Base-by-base conservation (phyloP, 73 alveolate species). In the Paramecium sonneborni region DNA sequence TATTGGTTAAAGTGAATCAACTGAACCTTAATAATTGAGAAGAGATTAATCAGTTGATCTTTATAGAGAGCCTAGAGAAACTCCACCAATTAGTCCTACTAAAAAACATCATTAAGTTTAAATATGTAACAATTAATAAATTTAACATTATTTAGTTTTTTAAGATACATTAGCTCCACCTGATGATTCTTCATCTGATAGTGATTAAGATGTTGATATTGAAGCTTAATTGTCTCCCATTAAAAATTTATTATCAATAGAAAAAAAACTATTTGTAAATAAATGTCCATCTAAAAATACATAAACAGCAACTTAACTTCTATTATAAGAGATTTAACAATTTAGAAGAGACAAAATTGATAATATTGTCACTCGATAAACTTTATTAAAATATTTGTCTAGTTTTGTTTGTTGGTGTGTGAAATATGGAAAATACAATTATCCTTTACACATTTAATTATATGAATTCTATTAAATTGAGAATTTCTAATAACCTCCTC, bases 361-460 rank as follows among this genome's bases (percentile, higher is more conserved):
- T 20, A 44, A 44, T 46, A 23, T 79, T 1, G 44, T 39, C 6
- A 79, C 44, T 6, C 4, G 44, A 21, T 11, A 30, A 79, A 79
- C 90, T 2, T n/a, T 79, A 24, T 12, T 41, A 41, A 43, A 23
- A 46, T 39, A 79, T 30, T 23, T 43, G 11, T 30, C 55, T 43
- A 41, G 41, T 38, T 79, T 79, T 44, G 90, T 79, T 5, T 38
- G 74, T 24, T 79, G 90, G 90, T 79, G 90, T 79, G 90, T 79
- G 37, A 79, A 79, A 46, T 43, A 79, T 26, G 55, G 55, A 8
- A 43, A 79, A 23, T 79, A 30, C 30, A 38, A 79, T 46, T 79
- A 41, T 23, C 72, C 90, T 7, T 14, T 79, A 1, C 90, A 79
- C 12, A 24, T 39, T 10, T 21, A 43, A 44, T 18, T 79, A 2